These are phyloP conservation scores for Mortierella sp. DNA, from an alignment of 371 early-diverging fungal species.

Conservation along the genomic window DNA sequence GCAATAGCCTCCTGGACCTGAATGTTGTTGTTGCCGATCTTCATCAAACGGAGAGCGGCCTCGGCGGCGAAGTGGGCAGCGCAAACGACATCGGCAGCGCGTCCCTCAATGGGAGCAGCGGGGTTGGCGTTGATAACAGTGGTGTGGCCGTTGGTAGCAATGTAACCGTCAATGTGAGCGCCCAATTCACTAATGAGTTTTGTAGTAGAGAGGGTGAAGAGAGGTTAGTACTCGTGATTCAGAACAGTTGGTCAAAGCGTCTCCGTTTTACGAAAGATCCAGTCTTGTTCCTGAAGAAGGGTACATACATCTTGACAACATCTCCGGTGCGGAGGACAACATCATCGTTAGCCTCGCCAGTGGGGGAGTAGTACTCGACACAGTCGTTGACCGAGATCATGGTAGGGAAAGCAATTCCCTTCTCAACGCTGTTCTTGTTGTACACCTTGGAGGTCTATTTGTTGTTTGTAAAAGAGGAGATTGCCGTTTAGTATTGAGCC, in stretches of 20 bases:
- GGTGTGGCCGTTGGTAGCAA: slow-evolving; percentile 90
- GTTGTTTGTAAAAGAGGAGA: not conserved
- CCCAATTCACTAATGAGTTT: slow-evolving; percentile 81
- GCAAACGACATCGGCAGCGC: slow-evolving; percentile 79
- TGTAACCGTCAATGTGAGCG: slow-evolving; percentile 94
- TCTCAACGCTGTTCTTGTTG: slow-evolving; percentile 79
- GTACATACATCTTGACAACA: slow-evolving; percentile 86
- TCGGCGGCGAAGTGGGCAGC: slow-evolving; percentile 90
- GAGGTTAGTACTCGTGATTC: not conserved
- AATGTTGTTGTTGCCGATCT: slow-evolving; percentile 55
- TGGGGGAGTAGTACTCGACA: slow-evolving; percentile 84
- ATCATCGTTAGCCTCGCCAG: slow-evolving; percentile 68
- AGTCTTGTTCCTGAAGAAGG: not conserved
- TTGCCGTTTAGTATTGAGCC: not conserved
- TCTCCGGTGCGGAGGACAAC: slow-evolving; percentile 80
- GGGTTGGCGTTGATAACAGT: slow-evolving; percentile 78
- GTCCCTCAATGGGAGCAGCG: slow-evolving; percentile 71
- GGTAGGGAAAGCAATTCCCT: slow-evolving; percentile 92
- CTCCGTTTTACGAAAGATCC: not conserved
- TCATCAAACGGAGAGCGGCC: slow-evolving; percentile 83
- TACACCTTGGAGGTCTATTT: slow-evolving; percentile 76
- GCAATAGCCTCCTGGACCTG: slow-evolving; percentile 76
- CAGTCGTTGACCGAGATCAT: slow-evolving; percentile 86
- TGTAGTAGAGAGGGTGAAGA: not conserved
- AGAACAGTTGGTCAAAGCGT: not conserved